Percentiles rank a stretch among this genome's conserved stretches.
phyloP scores from a whole-genome alignment of 768 basidiomycete genomes.

The Chalciporus sphaerocephalus region DNA sequence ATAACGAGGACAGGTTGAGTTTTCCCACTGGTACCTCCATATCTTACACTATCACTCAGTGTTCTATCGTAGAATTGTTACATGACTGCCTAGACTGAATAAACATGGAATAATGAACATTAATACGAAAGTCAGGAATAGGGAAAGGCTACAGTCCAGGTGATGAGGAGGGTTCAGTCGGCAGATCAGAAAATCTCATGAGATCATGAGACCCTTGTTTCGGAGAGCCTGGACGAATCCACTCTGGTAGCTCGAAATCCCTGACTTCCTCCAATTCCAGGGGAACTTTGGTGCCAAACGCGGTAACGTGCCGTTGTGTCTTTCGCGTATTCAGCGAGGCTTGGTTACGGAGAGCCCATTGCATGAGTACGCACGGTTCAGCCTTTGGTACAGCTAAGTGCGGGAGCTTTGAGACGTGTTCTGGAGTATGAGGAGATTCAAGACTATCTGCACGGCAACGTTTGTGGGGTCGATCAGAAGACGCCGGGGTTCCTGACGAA shows the following conservation, averaged over 20 bases:
- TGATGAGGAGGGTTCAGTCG: slow-evolving; percentile 2
- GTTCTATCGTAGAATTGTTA: background rate
- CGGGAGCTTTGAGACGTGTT: slow-evolving; percentile 13
- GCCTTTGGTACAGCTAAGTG: slow-evolving; percentile 14
- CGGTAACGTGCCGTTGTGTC: slow-evolving; percentile 49
- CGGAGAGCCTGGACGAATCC: slow-evolving; percentile 37
- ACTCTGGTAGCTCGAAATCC: slow-evolving; percentile 57
- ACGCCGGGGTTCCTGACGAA: slow-evolving; percentile 27
- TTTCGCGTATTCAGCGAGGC: slow-evolving; percentile 42
- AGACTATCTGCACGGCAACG: slow-evolving; percentile 21
- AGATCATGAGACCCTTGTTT: slow-evolving; percentile 8
- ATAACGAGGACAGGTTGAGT: slow-evolving; percentile 1
- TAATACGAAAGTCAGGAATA: slow-evolving; percentile 10
- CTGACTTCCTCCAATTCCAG: slow-evolving; percentile 40
- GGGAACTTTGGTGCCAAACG: slow-evolving; percentile 61
- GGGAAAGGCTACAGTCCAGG: slow-evolving; percentile 14
- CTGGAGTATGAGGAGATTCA: slow-evolving; percentile 24
- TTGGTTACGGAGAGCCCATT: slow-evolving; percentile 48
- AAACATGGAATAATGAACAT: slow-evolving; percentile 29
- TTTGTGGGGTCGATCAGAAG: slow-evolving; percentile 29
- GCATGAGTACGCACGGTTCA: slow-evolving; percentile 39
- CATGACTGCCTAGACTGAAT: slow-evolving; percentile 17
- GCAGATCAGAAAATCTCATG: background rate
- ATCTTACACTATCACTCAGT: background rate
- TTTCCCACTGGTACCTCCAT: background rate